phyloP scores from a whole-genome alignment of 768 basidiomycete genomes.

The Boletus bicolor region DNA sequence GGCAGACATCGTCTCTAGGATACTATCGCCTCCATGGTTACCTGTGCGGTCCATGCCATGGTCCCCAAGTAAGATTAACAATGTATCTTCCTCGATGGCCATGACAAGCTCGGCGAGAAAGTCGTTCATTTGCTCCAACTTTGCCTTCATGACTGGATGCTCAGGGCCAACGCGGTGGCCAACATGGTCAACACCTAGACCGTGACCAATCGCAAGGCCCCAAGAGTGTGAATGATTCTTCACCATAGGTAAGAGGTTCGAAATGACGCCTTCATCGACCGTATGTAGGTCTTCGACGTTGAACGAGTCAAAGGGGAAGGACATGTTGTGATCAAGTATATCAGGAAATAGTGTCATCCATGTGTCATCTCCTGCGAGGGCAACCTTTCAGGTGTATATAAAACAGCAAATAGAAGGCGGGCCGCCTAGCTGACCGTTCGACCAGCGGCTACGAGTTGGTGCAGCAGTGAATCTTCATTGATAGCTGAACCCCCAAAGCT shows the following conservation, averaged over 20 bases:
- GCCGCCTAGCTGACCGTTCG: conserved; percentile 47
- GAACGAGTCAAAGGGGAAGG: conserved; percentile 91
- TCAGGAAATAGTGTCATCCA: conserved; percentile 89
- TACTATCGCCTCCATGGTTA: conserved; percentile 92
- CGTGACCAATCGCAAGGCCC: conserved; percentile 89
- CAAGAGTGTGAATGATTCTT: conserved; percentile 52
- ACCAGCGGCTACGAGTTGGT: conserved; percentile 59
- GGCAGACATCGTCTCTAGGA: conserved; percentile 78
- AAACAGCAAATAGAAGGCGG: neutral
- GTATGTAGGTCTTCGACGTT: conserved; percentile 98
- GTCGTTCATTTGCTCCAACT: conserved; percentile 84
- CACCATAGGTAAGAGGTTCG: conserved; percentile 79
- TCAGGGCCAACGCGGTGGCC: conserved; percentile 93
- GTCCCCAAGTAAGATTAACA: conserved; percentile 90
- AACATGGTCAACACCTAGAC: conserved; percentile 94
- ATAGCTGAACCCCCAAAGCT: conserved; percentile 90
- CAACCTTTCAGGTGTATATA: conserved; percentile 46
- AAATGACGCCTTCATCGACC: conserved; percentile 87
- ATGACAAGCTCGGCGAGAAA: conserved; percentile 73
- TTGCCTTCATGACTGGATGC: conserved; percentile 79
- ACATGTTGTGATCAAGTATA: conserved; percentile 66
- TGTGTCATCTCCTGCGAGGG: conserved; percentile 96
- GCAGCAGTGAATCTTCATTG: conserved; percentile 82
- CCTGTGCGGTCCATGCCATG: conserved; percentile 96
- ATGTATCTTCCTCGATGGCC: conserved; percentile 76